Base-by-base conservation (phyloP, 2,329 filamentous ascomycete species). In the Pseudocercospora musae region DNA sequence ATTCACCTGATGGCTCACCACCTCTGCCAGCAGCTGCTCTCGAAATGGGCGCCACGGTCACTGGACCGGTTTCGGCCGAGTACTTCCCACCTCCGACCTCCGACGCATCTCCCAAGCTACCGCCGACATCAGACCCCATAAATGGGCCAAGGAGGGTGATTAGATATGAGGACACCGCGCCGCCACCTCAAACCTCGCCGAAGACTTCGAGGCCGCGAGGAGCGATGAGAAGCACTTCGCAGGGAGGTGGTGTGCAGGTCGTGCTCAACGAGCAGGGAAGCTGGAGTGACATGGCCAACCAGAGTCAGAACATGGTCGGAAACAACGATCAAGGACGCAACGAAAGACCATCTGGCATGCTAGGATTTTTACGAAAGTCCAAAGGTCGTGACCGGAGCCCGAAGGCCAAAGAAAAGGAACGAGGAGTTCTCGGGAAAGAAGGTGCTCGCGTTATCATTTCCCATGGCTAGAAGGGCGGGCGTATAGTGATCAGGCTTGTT, bases 351-450 rank as follows among this genome's bases (percentile, higher is more conserved):
- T 87, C 88, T 18, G 91, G 93, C 57, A 94, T 97, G 84, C 89
- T 98, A 68, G 91, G 92, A 1, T 96, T 99, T 76, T 81, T 98
- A 64, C 91, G 86, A 67, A 84, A 93, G 72, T 96, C 96, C 80
- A 96, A 91, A 80, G 92, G 93, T 27, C 84, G 93, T 66, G 92
- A 92, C 59, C 88, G 92, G 76, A 97, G 92, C 74, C 95, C 95
- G 1, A 97, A 96, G 79, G 93, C 93, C 25, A 94, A 92, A 76
- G 93, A 73, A 64, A 69, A 71, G 60, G 74, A 98, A 78, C 86
- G 92, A 59, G 95, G 95, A 62, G 93, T 99, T 7, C 75, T 99
- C 62, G 95, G 95, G 61, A 98, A 98, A 74, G 93, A 98, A 75
- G 95, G 95, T 15, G 93, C 95, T 10, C 84, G 95, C 68, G 80